Evolutionary conservation across 495 filamentous ascomycete species (phyloP).

Genomic region (Astrocystis sublimbata): DNA sequence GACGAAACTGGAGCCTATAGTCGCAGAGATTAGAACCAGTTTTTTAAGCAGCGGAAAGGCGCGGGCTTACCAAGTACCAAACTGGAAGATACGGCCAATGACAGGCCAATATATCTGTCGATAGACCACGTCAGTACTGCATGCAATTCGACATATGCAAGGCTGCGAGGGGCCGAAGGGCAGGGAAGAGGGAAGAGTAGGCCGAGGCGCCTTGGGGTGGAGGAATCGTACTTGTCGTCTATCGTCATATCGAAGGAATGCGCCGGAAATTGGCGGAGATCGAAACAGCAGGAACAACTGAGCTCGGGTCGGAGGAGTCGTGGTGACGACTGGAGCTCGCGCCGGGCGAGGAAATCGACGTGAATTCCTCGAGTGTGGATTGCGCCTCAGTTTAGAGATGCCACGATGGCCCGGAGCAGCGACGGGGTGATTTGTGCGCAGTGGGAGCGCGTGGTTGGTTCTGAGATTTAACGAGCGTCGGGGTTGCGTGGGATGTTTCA

Average conservation of each 20-base stretch:
- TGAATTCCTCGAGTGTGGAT: constrained; percentile 21
- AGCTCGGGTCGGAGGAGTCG: neutral
- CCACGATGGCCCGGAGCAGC: constrained; percentile 31
- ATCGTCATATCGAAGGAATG: constrained; percentile 61
- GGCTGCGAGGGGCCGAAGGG: neutral
- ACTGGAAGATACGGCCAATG: constrained; percentile 86
- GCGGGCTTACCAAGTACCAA: constrained; percentile 81
- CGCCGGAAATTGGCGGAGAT: constrained; percentile 24
- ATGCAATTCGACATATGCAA: neutral
- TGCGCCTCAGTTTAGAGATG: constrained; percentile 31
- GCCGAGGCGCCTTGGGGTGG: constrained; percentile 11
- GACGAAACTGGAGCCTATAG: constrained; percentile 82
- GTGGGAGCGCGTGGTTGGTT: constrained; percentile 20
- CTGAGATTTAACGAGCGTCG: constrained; percentile 8
- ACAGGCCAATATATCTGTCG: constrained; percentile 83
- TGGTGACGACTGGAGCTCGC: constrained; percentile 30
- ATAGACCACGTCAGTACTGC: constrained; percentile 36
- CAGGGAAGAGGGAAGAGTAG: neutral
- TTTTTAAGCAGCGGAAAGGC: neutral
- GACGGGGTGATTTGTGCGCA: constrained; percentile 27
- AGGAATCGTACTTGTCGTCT: constrained; percentile 74
- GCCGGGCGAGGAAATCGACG: constrained; percentile 40
- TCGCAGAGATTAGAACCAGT: constrained; percentile 28
- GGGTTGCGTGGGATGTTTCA: constrained; percentile 9
- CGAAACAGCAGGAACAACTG: constrained; percentile 22